phyloP scores from a whole-genome alignment of 1,139 yeast species.

The Blastobotrys capitulatus region DNA sequence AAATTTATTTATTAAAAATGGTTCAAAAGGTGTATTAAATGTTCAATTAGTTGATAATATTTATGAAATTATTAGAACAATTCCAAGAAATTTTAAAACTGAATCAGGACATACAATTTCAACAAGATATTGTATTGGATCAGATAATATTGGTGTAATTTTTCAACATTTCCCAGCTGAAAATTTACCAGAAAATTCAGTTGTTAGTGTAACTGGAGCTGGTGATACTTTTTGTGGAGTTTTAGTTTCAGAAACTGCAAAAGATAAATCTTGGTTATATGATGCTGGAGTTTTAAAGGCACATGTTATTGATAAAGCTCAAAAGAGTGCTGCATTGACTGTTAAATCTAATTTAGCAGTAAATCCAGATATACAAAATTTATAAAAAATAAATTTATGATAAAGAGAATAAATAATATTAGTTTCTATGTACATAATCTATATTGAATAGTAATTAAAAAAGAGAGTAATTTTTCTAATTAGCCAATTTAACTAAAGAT shows the following conservation, averaged over 20 bases:
- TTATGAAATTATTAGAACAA: conserved; percentile 13
- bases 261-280: conserved; percentile 29
- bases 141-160: conserved; percentile 43
- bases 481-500: conserved; percentile 18
- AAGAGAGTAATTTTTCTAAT: too few species aligned
- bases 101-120: conserved; percentile 3
- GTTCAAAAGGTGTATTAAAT: conserved; percentile 55
- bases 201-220: conserved; percentile 58
- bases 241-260: conserved; percentile 37
- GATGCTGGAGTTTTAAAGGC: conserved; percentile 26
- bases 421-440: too few species aligned
- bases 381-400: neutral
- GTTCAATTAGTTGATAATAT: conserved; percentile 38
- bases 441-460: too few species aligned
- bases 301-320: conserved; percentile 41
- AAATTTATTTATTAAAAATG: conserved; percentile 61
- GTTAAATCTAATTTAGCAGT: conserved; percentile 36
- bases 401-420: too few species aligned
- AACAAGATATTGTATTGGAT: conserved; percentile 10
- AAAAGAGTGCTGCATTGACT: conserved; percentile 50
- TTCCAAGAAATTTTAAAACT: conserved; percentile 1
- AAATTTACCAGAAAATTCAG: conserved; percentile 24
- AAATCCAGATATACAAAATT: conserved; percentile 3
- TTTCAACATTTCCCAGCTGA: conserved; percentile 54
- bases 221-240: conserved; percentile 63